Conservation (phyloP, 2,329 filamentous ascomycete species). For the Pyricularia sp. region DNA sequence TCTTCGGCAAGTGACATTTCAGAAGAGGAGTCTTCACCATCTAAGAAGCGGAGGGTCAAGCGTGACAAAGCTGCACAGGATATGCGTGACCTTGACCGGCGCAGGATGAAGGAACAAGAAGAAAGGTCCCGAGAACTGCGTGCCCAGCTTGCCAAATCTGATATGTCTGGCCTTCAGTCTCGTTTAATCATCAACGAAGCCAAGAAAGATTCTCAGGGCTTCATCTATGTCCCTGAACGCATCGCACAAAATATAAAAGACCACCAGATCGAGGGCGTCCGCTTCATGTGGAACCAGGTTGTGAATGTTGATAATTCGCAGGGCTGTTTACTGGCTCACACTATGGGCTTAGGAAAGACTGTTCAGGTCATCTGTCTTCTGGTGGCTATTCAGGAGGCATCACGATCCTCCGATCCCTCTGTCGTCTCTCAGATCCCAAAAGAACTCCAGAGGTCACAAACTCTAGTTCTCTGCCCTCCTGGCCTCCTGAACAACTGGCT, state of each 20-base stretch:
- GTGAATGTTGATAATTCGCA: conserved; percentile 50
- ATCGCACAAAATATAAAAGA: conserved; percentile 58
- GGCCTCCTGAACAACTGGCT: conserved; percentile 69
- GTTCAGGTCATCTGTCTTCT: conserved; percentile 85
- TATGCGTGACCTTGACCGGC: conserved; percentile 40
- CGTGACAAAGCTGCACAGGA: conserved; percentile 36
- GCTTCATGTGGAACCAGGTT: conserved; percentile 81
- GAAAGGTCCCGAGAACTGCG: conserved; percentile 34
- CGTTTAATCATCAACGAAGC: conserved; percentile 54
- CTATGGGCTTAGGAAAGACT: conserved; percentile 87
- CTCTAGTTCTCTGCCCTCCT: conserved; percentile 64
- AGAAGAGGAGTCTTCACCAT: conserved; percentile 15
- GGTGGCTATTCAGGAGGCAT: conserved; percentile 56
- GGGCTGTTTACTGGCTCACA: conserved; percentile 74
- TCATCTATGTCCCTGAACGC: conserved; percentile 50
- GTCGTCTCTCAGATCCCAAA: conserved; percentile 55
- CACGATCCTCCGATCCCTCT: conserved; percentile 40
- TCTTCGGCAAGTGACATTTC: conserved; percentile 9
- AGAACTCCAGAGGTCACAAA: conserved; percentile 46
- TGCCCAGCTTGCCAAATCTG: conserved; percentile 29
- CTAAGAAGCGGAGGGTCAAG: conserved; percentile 30
- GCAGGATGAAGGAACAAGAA: conserved; percentile 40
- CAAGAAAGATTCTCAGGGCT: conserved; percentile 44
- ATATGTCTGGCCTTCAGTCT: conserved; percentile 29
- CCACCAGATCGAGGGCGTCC: conserved; percentile 70